phyloP scores from a whole-genome alignment of 306 rosid species.

The Vigna radiata region DNA sequence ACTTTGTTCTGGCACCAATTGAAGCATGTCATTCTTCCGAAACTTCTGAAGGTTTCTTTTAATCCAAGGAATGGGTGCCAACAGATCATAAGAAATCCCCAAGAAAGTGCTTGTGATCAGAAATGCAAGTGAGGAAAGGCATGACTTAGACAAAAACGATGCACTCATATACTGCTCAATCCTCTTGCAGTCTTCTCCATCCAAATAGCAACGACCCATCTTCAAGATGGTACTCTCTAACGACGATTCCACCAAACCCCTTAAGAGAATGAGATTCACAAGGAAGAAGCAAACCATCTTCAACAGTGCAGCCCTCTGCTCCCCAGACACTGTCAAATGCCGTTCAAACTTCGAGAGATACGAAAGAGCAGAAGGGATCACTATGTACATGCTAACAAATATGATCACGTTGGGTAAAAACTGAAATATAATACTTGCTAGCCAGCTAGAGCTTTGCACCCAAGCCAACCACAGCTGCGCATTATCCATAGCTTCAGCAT shows the following conservation, averaged over 20 bases:
- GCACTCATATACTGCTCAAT: constrained; percentile 97
- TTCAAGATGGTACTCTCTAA: constrained; percentile 77
- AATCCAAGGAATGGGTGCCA: constrained; percentile 97
- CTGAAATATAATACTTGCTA: constrained; percentile 88
- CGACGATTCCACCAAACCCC: constrained; percentile 89
- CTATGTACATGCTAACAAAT: constrained; percentile 90
- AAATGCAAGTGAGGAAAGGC: constrained; percentile 96
- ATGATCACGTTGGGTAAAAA: constrained; percentile 90
- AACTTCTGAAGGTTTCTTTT: constrained; percentile 78
- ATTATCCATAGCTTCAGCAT: constrained; percentile 94
- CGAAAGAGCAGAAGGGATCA: constrained; percentile 90
- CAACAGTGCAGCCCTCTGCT: constrained; percentile 89
- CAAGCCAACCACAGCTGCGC: constrained; percentile 91
- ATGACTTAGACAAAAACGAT: constrained; percentile 86
- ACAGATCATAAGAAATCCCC: constrained; percentile 93
- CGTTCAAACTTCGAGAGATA: constrained; percentile 91
- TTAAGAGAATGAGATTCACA: constrained; percentile 89
- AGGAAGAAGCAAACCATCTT: constrained; percentile 99
- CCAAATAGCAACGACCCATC: constrained; percentile 96
- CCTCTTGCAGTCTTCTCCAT: constrained; percentile 96
- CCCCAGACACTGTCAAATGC: constrained; percentile 94
- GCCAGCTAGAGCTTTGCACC: constrained; percentile 95
- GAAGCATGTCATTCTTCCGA: constrained; percentile 95
- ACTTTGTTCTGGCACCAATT: constrained; percentile 86
- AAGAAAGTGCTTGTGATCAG: constrained; percentile 89